Evolutionary conservation across 441 rosid species (phyloP).

Genomic region (Erodium moschatum): DNA sequence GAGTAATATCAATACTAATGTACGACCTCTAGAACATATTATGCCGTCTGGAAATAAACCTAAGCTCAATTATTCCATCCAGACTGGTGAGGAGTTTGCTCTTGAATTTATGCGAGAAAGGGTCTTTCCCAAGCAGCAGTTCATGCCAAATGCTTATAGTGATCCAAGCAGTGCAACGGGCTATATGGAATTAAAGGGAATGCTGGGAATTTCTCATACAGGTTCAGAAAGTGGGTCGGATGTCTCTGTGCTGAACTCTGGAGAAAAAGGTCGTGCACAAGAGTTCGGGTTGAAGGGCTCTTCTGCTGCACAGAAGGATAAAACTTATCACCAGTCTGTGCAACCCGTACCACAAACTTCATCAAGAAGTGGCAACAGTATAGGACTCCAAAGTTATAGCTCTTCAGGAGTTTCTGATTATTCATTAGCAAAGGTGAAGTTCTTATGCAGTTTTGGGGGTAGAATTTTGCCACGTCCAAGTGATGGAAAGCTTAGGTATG

Average conservation of each 20-base stretch:
- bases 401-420: conserved; percentile 35
- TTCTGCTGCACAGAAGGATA: conserved; percentile 32
- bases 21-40: conserved; percentile 62
- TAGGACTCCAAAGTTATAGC: conserved; percentile 16
- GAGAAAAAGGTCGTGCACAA: conserved; percentile 24
- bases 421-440: conserved; percentile 37
- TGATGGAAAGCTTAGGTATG: conserved; percentile 64
- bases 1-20: conserved; percentile 40
- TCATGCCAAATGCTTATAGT: conserved; percentile 22
- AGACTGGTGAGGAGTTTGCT: conserved; percentile 62
- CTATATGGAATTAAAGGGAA: conserved; percentile 25
- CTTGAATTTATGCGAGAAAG: conserved; percentile 40
- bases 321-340: conserved; percentile 30
- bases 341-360: conserved; percentile 26
- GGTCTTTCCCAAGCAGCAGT: conserved; percentile 34
- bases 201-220: conserved; percentile 32
- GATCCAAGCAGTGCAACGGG: conserved; percentile 11
- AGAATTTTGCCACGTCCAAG: conserved; percentile 71
- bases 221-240: conserved; percentile 38
- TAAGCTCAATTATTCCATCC: conserved; percentile 41
- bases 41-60: conserved; percentile 35
- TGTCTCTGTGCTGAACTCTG: conserved; percentile 26
- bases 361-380: conserved; percentile 34
- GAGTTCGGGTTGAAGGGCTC: conserved; percentile 33
- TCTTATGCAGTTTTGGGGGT: conserved; percentile 61